Evolutionary conservation across 73 alveolate species (phyloP).

Genomic region (Paramecium tetraurelia): DNA sequence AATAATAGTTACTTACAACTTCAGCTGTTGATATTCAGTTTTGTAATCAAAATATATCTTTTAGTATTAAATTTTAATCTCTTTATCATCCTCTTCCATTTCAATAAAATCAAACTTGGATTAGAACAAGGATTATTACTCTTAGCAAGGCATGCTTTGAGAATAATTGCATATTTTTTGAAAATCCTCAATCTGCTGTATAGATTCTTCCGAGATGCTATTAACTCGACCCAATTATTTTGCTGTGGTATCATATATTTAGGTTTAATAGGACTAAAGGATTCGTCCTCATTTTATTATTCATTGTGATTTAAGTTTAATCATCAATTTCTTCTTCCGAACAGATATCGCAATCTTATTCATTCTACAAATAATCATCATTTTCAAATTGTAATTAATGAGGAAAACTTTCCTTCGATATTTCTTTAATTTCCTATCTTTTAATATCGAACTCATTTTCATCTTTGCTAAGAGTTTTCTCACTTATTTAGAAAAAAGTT

Average conservation of each 20-base stretch:
- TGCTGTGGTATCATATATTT: not conserved
- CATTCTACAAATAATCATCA: slow-evolving; percentile 43
- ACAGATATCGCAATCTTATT: not conserved
- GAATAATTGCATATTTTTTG: not conserved
- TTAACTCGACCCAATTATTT: not conserved
- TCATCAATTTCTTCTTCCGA: not conserved
- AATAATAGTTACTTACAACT: slow-evolving; percentile 86
- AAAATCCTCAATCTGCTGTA: not conserved
- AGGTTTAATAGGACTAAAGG: slow-evolving; percentile 46
- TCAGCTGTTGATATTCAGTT: slow-evolving; percentile 66
- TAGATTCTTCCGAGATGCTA: slow-evolving; percentile 21
- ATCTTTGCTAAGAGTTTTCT: not conserved
- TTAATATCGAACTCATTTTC: slow-evolving; percentile 4
- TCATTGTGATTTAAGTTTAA: not conserved
- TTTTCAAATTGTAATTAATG: not conserved
- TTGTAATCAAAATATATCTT: slow-evolving; percentile 9
- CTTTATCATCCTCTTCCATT: slow-evolving; percentile 13
- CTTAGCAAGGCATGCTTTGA: not conserved
- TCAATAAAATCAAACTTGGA: slow-evolving; percentile 40
- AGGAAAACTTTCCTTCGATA: not conserved
- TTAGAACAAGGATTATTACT: slow-evolving; percentile 28
- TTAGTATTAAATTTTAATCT: not conserved
- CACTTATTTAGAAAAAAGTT: slow-evolving; percentile 8
- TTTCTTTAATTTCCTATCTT: slow-evolving; percentile 19
- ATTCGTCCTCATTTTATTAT: not conserved